Base-by-base conservation (phyloP, 192 early-diverging fungal species). In the Haplosporangium gracile region DNA sequence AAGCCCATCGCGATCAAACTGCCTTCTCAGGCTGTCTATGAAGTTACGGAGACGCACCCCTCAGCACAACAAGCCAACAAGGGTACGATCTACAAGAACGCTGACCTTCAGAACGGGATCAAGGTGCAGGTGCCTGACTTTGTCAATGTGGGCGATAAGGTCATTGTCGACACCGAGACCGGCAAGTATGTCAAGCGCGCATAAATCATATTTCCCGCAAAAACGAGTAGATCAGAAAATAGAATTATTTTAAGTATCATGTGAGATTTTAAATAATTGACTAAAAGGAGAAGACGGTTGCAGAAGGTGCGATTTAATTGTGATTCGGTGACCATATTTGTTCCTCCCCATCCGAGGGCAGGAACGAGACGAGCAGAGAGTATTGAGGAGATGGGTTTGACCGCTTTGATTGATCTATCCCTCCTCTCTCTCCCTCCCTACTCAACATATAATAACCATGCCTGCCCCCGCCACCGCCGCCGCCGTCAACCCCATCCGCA, bases 81-180 rank as follows among this genome's bases (percentile, higher is more conserved):
- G 85, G 95, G 95, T 26, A 92, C 94, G 7, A 91, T 91, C 0
- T 95, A 90, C 75, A 93, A 95, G 77, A 88, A 90, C 5, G 96
- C 95, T 18, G 88, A 84, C 22, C 87, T 97, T 20, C 90, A 92
- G 29, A 93, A 93, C 65, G 95, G 94, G 7, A 91, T 90, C 39
- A 90, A 87, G 51, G 90, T 98, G 22, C 89, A 89, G 81, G 95
- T 98, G 11, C 97, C 97, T 16, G 94, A 95, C 80, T 97, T 97
- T 92, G 91, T 97, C 38, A 93, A 95, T 79, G 86, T 89, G 18
- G 96, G 96, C 38, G 97, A 98, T 47, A 89, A 84, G 57, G 91
- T 97, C 29, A 68, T 94, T 2, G 92, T 97, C 36, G 94, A 97
- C 87, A 83, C 96, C 18, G 88, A 92, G 26, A 88, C 92, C 20